Evolutionary conservation across 106 monocot species (phyloP).

Genomic region (Apostasia shenzhenica): DNA sequence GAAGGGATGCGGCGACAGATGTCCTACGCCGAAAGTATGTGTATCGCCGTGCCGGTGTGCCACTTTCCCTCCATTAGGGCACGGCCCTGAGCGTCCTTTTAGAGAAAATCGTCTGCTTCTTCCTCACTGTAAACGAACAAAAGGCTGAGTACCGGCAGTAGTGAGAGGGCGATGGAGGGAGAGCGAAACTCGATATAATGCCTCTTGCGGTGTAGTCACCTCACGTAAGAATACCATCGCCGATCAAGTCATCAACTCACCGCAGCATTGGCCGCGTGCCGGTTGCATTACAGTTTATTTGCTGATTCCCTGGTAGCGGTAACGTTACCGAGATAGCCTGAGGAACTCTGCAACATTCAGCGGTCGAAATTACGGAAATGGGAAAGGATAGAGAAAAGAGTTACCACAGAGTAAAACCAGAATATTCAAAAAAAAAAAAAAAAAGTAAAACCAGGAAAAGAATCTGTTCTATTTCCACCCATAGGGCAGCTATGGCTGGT

Average conservation of each 20-base stretch:
- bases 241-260: no score
- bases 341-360: not conserved
- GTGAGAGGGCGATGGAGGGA: not conserved
- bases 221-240: not conserved
- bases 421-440: no score
- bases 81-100: not conserved
- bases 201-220: not conserved
- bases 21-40: not conserved
- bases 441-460: no score
- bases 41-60: not conserved
- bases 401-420: no score
- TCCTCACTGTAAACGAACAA: not conserved
- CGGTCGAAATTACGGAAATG: slow-evolving; percentile 5
- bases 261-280: no score
- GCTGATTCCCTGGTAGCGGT: not conserved
- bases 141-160: not conserved
- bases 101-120: not conserved
- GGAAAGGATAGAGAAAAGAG: not conserved
- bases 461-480: no score
- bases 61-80: not conserved
- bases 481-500: no score
- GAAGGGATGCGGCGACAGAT: no score
- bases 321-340: not conserved
- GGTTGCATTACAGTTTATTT: no score
- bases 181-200: not conserved